phyloP scores from a whole-genome alignment of 176 grass and related monocot genomes.

The Tuctoria greenei region DNA sequence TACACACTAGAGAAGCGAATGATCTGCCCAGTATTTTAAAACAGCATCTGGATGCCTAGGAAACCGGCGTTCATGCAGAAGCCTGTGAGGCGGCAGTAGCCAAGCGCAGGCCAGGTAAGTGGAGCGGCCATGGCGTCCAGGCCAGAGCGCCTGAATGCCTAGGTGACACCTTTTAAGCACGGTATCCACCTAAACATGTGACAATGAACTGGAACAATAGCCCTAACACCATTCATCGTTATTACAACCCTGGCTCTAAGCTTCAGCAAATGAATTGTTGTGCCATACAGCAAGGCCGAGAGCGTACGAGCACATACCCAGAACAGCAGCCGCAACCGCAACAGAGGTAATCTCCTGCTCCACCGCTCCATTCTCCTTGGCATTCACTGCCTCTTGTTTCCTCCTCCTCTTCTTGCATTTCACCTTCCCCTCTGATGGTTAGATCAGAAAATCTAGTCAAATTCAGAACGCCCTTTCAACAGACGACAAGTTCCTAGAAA shows the following conservation, averaged over 20 bases:
- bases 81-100: too few relatives aligned
- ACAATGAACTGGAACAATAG: conserved; percentile 4
- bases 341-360: background rate
- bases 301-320: background rate
- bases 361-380: background rate
- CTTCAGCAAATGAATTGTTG: background rate
- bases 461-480: background rate
- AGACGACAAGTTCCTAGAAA: background rate
- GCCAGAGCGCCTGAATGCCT: too few relatives aligned
- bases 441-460: background rate
- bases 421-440: background rate
- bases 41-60: too few relatives aligned
- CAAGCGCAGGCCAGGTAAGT: too few relatives aligned
- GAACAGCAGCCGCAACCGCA: background rate
- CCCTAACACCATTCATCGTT: background rate
- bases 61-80: too few relatives aligned
- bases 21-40: too few relatives aligned
- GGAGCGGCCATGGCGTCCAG: too few relatives aligned
- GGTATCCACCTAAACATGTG: background rate
- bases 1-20: background rate
- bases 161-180: too few relatives aligned
- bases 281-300: background rate
- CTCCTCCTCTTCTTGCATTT: background rate
- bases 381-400: background rate
- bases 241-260: conserved; percentile 16